phyloP scores from a whole-genome alignment of 1,284 basidiomycete species.

The Cryptococcus amylolentus region DNA sequence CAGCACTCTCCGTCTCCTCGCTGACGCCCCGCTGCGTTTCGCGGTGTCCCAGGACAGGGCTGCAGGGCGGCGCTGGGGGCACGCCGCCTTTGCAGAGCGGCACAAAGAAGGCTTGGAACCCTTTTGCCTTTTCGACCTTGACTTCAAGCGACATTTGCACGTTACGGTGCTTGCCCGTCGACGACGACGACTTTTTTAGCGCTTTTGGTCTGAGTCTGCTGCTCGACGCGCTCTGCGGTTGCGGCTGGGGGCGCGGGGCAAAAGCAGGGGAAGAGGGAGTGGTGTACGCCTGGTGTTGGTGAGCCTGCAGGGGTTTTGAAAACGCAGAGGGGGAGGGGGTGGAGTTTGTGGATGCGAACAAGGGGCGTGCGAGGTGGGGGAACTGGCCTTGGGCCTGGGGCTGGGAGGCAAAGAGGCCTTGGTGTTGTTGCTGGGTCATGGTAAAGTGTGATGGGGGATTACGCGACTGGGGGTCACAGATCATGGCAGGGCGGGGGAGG shows the following conservation, averaged over 20 bases:
- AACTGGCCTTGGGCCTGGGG: neutral
- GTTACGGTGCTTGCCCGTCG: constrained; percentile 28
- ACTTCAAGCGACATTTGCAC: constrained; percentile 42
- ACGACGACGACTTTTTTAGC: constrained; percentile 30
- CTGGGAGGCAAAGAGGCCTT: neutral
- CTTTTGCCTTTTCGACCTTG: constrained; percentile 42
- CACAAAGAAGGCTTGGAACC: constrained; percentile 45
- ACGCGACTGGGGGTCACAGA: constrained; percentile 11
- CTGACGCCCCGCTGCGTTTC: neutral
- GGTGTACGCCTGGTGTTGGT: neutral
- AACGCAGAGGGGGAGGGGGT: neutral
- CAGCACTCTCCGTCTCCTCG: neutral
- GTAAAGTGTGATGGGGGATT: constrained; percentile 8
- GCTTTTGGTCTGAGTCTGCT: constrained; percentile 15
- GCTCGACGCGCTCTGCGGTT: neutral
- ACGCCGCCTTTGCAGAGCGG: constrained; percentile 30
- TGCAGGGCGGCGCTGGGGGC: constrained; percentile 40
- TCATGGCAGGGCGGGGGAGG: constrained; percentile 4
- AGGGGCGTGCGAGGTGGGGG: neutral
- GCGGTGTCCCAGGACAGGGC: constrained; percentile 22
- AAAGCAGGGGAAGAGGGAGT: constrained; percentile 2
- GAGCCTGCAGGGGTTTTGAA: constrained; percentile 2
- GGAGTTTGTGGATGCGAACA: neutral
- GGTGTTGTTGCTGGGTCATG: neutral
- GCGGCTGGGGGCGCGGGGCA: neutral